Evolutionary conservation across 805 yeast genomes (phyloP).

Genomic region (Zygosaccharomyces bisporus): DNA sequence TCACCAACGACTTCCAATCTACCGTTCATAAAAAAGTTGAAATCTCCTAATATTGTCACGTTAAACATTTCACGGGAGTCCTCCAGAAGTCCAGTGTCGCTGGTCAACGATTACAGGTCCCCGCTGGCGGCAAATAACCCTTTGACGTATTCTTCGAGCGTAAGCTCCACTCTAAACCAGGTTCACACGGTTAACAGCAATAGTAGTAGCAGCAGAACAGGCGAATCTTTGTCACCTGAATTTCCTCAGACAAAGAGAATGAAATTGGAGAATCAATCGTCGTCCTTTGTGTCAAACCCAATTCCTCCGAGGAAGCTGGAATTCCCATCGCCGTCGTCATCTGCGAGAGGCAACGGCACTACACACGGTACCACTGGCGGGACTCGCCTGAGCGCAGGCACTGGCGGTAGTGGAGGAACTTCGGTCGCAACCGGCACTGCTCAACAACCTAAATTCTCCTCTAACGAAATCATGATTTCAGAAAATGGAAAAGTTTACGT

Average conservation of each 20-base stretch:
- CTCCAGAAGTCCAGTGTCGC: constrained; percentile 31
- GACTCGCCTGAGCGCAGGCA: neutral
- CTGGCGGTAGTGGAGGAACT: neutral
- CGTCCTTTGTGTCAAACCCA: constrained; percentile 3
- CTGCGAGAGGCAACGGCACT: constrained; percentile 2
- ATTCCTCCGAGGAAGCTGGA: constrained; percentile 2
- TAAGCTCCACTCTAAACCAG: constrained; percentile 21
- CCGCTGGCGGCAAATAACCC: constrained; percentile 24
- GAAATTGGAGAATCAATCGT: constrained; percentile 16
- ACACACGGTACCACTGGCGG: constrained; percentile 6
- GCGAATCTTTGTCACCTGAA: constrained; percentile 17
- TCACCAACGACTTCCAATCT: constrained; percentile 26
- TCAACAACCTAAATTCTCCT: constrained; percentile 29
- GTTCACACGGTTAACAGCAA: constrained; percentile 19
- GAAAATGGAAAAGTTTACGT: constrained; percentile 36
- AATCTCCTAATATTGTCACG: constrained; percentile 34
- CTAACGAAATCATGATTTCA: constrained; percentile 33
- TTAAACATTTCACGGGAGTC: constrained; percentile 34
- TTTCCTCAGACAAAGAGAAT: constrained; percentile 16
- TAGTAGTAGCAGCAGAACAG: constrained; percentile 15
- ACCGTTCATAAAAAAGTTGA: constrained; percentile 30
- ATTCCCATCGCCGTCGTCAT: constrained; percentile 4
- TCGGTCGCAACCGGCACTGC: constrained; percentile 9
- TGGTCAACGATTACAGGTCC: constrained; percentile 25
- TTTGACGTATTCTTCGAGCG: constrained; percentile 21